These are phyloP conservation scores for Hygrocybe coccinea DNA, from an alignment of 768 basidiomycete genomes.

Conservation along the genomic window DNA sequence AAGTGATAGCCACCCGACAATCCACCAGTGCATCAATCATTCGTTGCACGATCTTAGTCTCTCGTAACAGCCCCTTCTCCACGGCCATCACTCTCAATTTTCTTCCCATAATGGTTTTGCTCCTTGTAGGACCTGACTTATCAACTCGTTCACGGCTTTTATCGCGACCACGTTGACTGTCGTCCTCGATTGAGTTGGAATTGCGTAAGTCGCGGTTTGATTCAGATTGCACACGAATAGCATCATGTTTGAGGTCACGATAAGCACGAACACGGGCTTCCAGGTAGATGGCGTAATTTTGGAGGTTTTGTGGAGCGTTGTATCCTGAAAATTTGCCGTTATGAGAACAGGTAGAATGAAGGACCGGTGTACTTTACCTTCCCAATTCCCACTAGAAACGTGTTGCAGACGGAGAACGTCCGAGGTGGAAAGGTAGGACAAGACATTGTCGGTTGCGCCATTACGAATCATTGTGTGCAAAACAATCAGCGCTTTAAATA, in stretches of 20 bases:
- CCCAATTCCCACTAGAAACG: constrained; percentile 79
- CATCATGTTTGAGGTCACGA: constrained; percentile 88
- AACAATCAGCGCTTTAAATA: constrained; percentile 96
- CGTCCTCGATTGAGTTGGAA: constrained; percentile 59
- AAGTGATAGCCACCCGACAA: constrained; percentile 68
- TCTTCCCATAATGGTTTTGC: constrained; percentile 75
- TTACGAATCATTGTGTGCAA: constrained; percentile 95
- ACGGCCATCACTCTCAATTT: constrained; percentile 89
- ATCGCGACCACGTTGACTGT: constrained; percentile 33
- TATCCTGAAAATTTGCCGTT: constrained; percentile 53
- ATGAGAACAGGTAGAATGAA: neutral
- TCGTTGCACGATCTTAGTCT: constrained; percentile 85
- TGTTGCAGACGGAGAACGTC: constrained; percentile 81
- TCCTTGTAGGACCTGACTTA: constrained; percentile 44
- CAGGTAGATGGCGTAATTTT: constrained; percentile 83
- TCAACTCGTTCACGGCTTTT: constrained; percentile 29
- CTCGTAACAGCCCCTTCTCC: constrained; percentile 90
- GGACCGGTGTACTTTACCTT: constrained; percentile 49
- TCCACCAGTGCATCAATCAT: constrained; percentile 86
- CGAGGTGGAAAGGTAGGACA: constrained; percentile 73
- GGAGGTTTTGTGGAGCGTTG: constrained; percentile 77
- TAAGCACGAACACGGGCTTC: constrained; percentile 85
- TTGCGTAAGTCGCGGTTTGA: constrained; percentile 80
- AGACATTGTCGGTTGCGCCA: constrained; percentile 91
- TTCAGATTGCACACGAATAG: constrained; percentile 90